Evolutionary conservation across 2,329 filamentous ascomycete species (phyloP).

Genomic region (Ceratocystis colombiana): DNA sequence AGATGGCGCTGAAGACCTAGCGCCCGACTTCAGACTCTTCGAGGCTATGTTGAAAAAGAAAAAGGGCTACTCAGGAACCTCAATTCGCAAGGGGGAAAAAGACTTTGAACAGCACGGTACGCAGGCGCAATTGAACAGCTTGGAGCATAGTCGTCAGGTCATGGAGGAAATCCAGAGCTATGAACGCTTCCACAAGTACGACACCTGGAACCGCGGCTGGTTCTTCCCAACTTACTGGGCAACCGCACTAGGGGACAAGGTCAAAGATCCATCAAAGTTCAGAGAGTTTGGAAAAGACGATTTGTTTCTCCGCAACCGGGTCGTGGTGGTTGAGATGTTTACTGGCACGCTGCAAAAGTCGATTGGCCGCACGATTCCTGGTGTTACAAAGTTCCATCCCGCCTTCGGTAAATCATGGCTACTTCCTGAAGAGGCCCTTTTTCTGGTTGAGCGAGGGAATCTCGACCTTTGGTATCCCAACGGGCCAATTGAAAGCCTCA

Average conservation of each 20-base stretch:
- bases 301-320: conserved; percentile 37
- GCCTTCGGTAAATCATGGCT: conserved; percentile 64
- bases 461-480: conserved; percentile 78
- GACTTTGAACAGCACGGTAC: conserved; percentile 95
- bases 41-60: conserved; percentile 45
- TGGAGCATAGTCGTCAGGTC: conserved; percentile 71
- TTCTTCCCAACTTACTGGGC: conserved; percentile 58
- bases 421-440: conserved; percentile 83
- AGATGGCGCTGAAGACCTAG: conserved; percentile 62
- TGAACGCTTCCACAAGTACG: conserved; percentile 62
- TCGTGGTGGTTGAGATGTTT: conserved; percentile 61
- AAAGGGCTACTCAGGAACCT: conserved; percentile 44
- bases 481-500: conserved; percentile 40
- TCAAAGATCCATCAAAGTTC: conserved; percentile 21
- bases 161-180: conserved; percentile 81
- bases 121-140: conserved; percentile 61
- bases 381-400: conserved; percentile 42
- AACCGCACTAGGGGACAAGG: conserved; percentile 27
- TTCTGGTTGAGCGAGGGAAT: conserved; percentile 75
- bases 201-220: conserved; percentile 56
- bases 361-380: conserved; percentile 57
- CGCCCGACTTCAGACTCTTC: conserved; percentile 76
- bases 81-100: conserved; percentile 88
- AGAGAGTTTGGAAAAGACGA: conserved; percentile 23
- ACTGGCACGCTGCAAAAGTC: conserved; percentile 62